Evolutionary conservation across 306 rosid genomes (phyloP).

Genomic region (Vigna mungo): DNA sequence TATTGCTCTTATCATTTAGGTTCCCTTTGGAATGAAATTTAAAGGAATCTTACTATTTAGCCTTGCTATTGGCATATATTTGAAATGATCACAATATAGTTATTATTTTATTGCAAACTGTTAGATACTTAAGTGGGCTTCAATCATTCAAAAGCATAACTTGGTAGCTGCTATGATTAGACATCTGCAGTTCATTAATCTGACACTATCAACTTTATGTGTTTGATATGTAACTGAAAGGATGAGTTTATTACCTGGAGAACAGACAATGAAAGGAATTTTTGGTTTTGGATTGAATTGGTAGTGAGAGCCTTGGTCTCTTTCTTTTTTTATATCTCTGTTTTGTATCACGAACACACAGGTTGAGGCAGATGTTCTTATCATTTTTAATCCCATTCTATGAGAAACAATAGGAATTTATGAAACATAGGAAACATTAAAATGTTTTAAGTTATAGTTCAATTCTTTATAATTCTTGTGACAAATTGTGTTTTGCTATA

Average conservation of each 20-base stretch:
- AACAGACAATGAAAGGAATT: too few relatives aligned
- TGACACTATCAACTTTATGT: background rate
- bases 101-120: background rate
- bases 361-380: background rate
- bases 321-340: background rate
- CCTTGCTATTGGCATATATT: background rate
- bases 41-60: background rate
- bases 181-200: background rate
- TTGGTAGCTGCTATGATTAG: background rate
- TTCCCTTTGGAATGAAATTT: background rate
- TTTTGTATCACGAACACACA: background rate
- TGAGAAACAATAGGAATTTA: background rate
- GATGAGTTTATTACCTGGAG: background rate
- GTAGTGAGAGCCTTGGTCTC: background rate
- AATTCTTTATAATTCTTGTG: conserved; percentile 1
- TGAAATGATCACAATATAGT: background rate
- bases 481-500: background rate
- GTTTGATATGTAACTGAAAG: background rate
- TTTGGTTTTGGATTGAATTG: too few relatives aligned
- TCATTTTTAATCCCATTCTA: background rate
- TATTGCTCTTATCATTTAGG: background rate
- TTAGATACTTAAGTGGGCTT: background rate
- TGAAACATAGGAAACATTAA: background rate
- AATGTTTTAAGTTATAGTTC: background rate
- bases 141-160: too few relatives aligned